Percentiles rank a stretch among this genome's conserved stretches.
Conservation (phyloP, 2,329 filamentous ascomycete genomes). For the Botryosphaeria dothidea region DNA sequence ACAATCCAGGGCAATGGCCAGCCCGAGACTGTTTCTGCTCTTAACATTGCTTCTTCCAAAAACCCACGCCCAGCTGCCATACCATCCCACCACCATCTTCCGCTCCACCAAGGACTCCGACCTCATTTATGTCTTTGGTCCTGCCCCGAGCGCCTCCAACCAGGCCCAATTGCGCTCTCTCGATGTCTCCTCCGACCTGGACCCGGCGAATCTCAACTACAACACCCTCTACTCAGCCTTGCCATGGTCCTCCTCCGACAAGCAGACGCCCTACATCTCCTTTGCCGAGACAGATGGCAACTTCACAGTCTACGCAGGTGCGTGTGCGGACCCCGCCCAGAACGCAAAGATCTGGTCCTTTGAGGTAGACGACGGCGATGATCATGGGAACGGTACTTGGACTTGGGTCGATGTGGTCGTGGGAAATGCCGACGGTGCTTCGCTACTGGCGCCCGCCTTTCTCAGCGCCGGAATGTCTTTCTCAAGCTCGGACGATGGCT, state of each 20-base stretch:
- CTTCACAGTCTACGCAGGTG: constrained; percentile 72
- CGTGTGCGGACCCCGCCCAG: constrained; percentile 60
- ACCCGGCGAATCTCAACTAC: constrained; percentile 44
- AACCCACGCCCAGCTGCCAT: constrained; percentile 59
- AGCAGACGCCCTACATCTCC: constrained; percentile 64
- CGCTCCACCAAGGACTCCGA: constrained; percentile 54
- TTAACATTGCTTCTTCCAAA: neutral
- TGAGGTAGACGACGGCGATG: constrained; percentile 45
- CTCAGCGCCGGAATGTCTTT: constrained; percentile 67
- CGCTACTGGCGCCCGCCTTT: constrained; percentile 54
- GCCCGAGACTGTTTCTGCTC: constrained; percentile 3
- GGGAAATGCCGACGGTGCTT: constrained; percentile 36
- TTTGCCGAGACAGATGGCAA: constrained; percentile 67
- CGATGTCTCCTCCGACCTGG: constrained; percentile 62
- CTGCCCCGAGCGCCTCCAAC: constrained; percentile 45
- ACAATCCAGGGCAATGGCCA: constrained; percentile 8
- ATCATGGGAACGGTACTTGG: constrained; percentile 58
- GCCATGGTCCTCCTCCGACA: constrained; percentile 61
- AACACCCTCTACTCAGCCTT: constrained; percentile 57
- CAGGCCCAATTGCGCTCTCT: constrained; percentile 62
- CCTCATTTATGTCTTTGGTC: constrained; percentile 70
- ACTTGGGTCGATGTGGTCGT: constrained; percentile 41
- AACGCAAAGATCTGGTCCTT: constrained; percentile 69
- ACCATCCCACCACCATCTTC: constrained; percentile 75
- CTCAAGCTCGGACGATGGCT: constrained; percentile 59